Evolutionary conservation across 2,329 filamentous ascomycete species (phyloP), one percentile per base, ranked within the genome.

Genomic region (Epichloe amarillans): DNA sequence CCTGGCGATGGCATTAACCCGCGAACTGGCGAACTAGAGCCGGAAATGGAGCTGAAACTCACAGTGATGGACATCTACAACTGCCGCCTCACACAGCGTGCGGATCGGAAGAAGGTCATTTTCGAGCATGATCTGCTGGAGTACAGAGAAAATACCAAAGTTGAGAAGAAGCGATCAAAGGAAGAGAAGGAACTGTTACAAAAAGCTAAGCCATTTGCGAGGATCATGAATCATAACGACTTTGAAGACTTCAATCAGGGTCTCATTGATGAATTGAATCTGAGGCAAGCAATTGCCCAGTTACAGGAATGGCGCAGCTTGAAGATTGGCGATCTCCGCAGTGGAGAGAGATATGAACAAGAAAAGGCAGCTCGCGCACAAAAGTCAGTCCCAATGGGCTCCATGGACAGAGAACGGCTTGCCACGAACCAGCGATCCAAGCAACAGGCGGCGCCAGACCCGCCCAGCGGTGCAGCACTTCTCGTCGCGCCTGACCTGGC

Each of bases 31-130:
- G 84, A 94, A 62, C 74, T 94, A 52, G 93, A 98, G 60, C 89
- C 93, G 0, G 93, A 98, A 66, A 95, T 95, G 77, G 90, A 96
- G 56, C 77, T 98, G 44, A 98, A 98, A 74, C 82, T 97, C 70
- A 95, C 89, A 0, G 89, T 98, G 19, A 96, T 98, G 82, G 89
- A 95, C 57, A 95, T 98, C 47, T 98, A 98, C 73, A 98, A 98
- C 63, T 84, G 86, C 52, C 82, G 90, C 4, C 72, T 98, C 17
- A 95, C 90, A 2, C 86, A 90, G 52, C 83, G 93, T 57, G 91
- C 91, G 6, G 91, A 97, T 61, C 79, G 93, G 44, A 98, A 98
- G 69, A 94, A 93, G 70, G 86, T 97, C 47, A 86, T 98, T 5
- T 97, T 98, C 60, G 90, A 97, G 63, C 93, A 98, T 67, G 86